These are phyloP conservation scores for Apiotrichum veenhuisii DNA, from an alignment of 1,284 basidiomycete genomes.

Conservation along the genomic window DNA sequence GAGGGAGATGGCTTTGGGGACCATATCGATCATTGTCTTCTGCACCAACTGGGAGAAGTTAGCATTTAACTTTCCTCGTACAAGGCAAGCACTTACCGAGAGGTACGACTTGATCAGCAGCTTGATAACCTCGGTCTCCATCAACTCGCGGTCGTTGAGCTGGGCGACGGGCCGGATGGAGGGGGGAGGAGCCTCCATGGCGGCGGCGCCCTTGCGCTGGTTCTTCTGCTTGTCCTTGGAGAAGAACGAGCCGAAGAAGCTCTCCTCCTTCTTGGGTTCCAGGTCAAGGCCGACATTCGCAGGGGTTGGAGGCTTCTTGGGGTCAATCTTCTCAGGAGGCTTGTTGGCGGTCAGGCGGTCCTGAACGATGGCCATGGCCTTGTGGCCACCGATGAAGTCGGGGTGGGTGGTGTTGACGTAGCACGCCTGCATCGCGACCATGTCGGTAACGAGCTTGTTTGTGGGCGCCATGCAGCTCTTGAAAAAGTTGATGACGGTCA, in stretches of 20 bases:
- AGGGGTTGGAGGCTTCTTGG: conserved; percentile 64
- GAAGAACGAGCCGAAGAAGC: conserved; percentile 98
- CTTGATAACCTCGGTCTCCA: conserved; percentile 98
- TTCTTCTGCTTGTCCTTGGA: conserved; percentile 53
- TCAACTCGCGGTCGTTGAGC: conserved; percentile 88
- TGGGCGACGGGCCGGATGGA: conserved; percentile 82
- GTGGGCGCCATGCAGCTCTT: conserved; percentile 90
- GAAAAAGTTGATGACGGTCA: conserved; percentile 93
- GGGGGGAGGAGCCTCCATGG: conserved; percentile 89
- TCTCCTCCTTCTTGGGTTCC: conserved; percentile 76
- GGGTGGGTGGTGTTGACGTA: conserved; percentile 99
- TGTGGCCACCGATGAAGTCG: conserved; percentile 95
- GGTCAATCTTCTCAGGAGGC: conserved; percentile 61
- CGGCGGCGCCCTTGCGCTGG: conserved; percentile 71
- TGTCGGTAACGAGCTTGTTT: conserved; percentile 86
- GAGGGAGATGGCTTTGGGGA: conserved; percentile 92
- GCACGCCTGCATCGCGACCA: conserved; percentile 94
- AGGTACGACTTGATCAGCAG: conserved; percentile 56
- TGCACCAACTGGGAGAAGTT: conserved; percentile 82
- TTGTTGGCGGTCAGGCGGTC: conserved; percentile 79
- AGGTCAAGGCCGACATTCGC: conserved; percentile 59
- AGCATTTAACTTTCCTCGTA: conserved; percentile 85
- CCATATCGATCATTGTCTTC: conserved; percentile 96
- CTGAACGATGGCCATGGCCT: conserved; percentile 85
- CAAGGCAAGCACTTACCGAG: background rate